Evolutionary conservation across 2,329 filamentous ascomycete species (phyloP), one percentile per base, ranked within the genome.

Genomic region (Fusarium pilosicola): DNA sequence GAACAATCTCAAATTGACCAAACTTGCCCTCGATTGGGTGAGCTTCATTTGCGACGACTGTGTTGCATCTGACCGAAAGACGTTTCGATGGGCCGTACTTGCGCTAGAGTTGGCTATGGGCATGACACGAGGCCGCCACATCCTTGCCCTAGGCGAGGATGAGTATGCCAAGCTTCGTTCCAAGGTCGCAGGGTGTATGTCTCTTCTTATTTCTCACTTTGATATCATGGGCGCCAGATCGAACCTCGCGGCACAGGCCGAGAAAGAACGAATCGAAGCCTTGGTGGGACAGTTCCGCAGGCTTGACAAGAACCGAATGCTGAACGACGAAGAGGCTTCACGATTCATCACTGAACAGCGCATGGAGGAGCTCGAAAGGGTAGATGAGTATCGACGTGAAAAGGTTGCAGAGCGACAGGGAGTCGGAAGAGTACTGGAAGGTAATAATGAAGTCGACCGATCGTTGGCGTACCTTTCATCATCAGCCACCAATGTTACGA

Each of bases 31-130:
- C 17, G 96, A 99, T 81, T 99, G 96, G 96, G 93, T 99, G 22
- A 95, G 94, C 79, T 99, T 99, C 82, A 96, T 99, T 75, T 97
- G 95, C 79, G 96, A 98, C 79, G 96, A 99, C 81, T 99, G 96
- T 82, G 89, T 97, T 76, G 94, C 96, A 15, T 94, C 94, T 8
- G 96, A 99, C 82, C 90, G 96, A 76, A 97, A 96, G 84, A 98
- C 96, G 0, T 99, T 99, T 84, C 92, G 95, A 74, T 99, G 96
- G 96, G 95, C 96, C 13, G 97, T 99, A 38, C 90, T 95, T 58
- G 96, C 96, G 15, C 88, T 99, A 18, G 96, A 99, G 80, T 97
- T 98, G 80, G 94, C 95, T 60, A 98, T 98, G 95, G 91, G 93
- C 75, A 98, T 98, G 92, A 99, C 96, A 1, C 90, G 94, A 59